Percentiles rank a stretch among this genome's conserved stretches.
phyloP scores from a whole-genome alignment of 495 filamentous ascomycete genomes.

The Neurospora hispaniola region DNA sequence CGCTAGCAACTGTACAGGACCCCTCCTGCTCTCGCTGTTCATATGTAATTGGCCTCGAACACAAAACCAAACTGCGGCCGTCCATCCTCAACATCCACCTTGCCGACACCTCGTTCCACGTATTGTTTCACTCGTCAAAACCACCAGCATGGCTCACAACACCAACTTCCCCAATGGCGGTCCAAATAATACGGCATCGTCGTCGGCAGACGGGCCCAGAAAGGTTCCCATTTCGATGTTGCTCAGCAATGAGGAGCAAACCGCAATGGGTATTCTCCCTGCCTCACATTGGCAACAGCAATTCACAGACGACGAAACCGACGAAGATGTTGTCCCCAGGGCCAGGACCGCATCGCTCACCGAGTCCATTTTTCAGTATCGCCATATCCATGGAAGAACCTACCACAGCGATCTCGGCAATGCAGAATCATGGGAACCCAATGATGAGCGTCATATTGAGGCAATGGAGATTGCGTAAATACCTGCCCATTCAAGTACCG shows the following conservation, averaged over 20 bases:
- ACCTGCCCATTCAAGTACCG: constrained; percentile 9
- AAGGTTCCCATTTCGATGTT: background rate
- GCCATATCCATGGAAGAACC: constrained; percentile 29
- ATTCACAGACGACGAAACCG: background rate
- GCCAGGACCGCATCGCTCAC: constrained; percentile 33
- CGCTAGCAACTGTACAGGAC: background rate
- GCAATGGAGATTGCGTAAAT: constrained; percentile 14
- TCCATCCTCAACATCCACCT: background rate
- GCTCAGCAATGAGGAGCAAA: background rate
- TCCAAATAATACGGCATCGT: background rate
- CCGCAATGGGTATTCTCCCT: background rate
- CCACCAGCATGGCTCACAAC: background rate
- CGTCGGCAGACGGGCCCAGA: background rate
- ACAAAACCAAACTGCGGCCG: background rate
- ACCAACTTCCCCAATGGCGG: background rate
- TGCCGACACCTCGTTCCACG: background rate
- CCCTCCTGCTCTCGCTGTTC: background rate
- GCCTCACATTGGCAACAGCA: background rate
- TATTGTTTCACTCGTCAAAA: background rate
- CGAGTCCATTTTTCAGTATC: constrained; percentile 35
- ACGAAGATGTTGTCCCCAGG: background rate
- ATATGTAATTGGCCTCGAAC: background rate
- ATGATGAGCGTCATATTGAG: constrained; percentile 16
- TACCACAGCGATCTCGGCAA: constrained; percentile 19
- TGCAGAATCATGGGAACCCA: constrained; percentile 13